Base-by-base conservation (phyloP, 192 early-diverging fungal genomes). In the Nowakowskiella sp. region DNA sequence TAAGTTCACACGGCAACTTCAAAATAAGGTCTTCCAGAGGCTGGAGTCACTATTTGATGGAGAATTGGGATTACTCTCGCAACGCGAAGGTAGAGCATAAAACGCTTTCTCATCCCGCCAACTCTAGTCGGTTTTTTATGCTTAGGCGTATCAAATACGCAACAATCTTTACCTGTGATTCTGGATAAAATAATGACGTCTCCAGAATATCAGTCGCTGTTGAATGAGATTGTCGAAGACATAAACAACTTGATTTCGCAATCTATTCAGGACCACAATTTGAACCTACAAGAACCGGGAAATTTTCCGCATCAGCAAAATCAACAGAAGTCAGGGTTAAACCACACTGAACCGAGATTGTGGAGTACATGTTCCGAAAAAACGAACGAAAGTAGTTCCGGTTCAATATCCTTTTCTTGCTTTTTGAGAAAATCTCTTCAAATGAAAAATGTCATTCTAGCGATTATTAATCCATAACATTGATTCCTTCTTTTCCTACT, bases 101-200 rank as follows among this genome's bases (percentile, higher is more conserved):
- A n/a, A n/a, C n/a, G n/a, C n/a, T n/a, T n/a, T n/a, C n/a, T n/a
- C n/a, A n/a, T n/a, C n/a, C n/a, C n/a, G n/a, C n/a, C n/a, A n/a
- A n/a, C n/a, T n/a, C n/a, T n/a, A n/a, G n/a, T n/a, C n/a, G n/a
- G n/a, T n/a, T n/a, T n/a, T n/a, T n/a, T n/a, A n/a, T n/a, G n/a
- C n/a, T n/a, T n/a, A 47, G 34, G 34, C 10, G 19, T 13, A 28
- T 10, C 47, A 47, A 47, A 47, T 19, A 47, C 34, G 47, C 65
- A 68, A 42, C 23, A 45, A 13, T 21, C 46, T 3, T 43, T 71
- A 5, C 64, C 71, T 8, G 6, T 33, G 13, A 21, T 75, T n/a
- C 66, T 75, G 1, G 76, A 75, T 7, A 45, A 60, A 36, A 69
- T 78, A 32, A 65, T 78, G 53, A 49, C 30, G 25, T 78, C 76